A percentile compares a stretch with the other conserved stretches of the same genome.
Evolutionary conservation across 1,284 basidiomycete genomes (phyloP).

Genomic region (Puccinia horiana): DNA sequence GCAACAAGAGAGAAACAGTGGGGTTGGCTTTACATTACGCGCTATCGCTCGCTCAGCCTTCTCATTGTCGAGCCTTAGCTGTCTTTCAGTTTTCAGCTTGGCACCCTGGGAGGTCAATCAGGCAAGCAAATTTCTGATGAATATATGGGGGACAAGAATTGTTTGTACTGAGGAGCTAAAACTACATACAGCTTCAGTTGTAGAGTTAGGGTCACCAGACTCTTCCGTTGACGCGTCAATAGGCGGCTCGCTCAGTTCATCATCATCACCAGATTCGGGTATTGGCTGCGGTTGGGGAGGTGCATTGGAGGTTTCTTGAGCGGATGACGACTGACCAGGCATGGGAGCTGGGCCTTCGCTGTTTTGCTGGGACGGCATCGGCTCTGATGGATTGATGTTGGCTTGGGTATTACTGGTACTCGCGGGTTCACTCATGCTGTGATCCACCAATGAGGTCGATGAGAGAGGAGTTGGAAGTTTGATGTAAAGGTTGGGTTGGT

Average conservation of each 20-base stretch:
- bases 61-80: slow-evolving; percentile 34
- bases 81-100: slow-evolving; percentile 30
- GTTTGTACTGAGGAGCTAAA: not conserved
- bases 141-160: not conserved
- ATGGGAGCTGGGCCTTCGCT: not conserved
- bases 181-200: slow-evolving; percentile 20
- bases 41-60: slow-evolving; percentile 44
- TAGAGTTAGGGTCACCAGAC: not conserved
- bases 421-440: not conserved
- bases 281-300: not conserved
- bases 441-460: not conserved
- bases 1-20: not conserved
- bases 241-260: not conserved
- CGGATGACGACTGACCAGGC: not conserved
- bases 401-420: not conserved
- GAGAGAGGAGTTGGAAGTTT: not conserved
- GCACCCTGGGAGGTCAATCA: not conserved
- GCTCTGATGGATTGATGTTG: not conserved
- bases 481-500: not conserved
- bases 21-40: slow-evolving; percentile 34
- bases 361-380: not conserved
- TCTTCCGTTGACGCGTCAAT: not conserved
- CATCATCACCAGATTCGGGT: not conserved
- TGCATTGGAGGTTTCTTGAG: not conserved
- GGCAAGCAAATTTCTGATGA: not conserved